These are phyloP conservation scores for Pythium plurisporium DNA, from an alignment of 352 stramenopile genomes.

Conservation along the genomic window DNA sequence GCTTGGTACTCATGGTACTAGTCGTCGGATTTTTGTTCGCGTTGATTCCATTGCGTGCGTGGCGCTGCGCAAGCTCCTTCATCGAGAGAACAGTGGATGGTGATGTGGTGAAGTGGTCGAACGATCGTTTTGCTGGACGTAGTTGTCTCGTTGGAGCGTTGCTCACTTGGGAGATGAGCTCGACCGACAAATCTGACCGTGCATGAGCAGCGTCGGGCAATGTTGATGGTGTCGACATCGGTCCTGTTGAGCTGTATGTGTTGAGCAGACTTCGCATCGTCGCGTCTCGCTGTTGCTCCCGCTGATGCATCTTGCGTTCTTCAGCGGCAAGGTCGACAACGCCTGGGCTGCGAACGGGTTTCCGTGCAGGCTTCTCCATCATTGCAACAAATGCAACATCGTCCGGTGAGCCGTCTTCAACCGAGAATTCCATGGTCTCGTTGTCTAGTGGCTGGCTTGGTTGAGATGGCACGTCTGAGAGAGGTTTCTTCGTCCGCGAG, in stretches of 20 bases:
- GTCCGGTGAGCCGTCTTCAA: neutral
- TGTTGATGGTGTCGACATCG: neutral
- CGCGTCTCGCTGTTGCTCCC: conserved; percentile 22
- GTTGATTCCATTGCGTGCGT: no score
- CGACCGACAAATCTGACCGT: conserved; percentile 19
- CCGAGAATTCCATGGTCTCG: neutral
- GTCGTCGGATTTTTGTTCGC: no score
- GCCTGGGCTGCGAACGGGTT: conserved; percentile 1
- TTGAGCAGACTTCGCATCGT: conserved; percentile 23
- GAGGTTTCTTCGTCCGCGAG: conserved; percentile 28
- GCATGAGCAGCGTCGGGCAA: conserved; percentile 1
- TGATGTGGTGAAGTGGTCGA: neutral
- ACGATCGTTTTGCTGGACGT: neutral
- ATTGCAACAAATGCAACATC: neutral
- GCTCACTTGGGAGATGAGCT: conserved; percentile 11
- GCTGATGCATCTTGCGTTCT: conserved; percentile 6
- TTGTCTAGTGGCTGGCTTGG: neutral
- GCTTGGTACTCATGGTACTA: no score
- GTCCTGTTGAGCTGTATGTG: conserved; percentile 2
- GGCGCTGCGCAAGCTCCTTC: conserved; percentile 22
- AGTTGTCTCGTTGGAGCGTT: conserved; percentile 10
- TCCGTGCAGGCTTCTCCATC: neutral
- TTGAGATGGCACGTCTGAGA: conserved; percentile 8
- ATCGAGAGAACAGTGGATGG: conserved; percentile 12
- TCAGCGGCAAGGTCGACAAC: conserved; percentile 17